Percentiles rank a stretch among this genome's conserved stretches.
Evolutionary conservation across 2,329 filamentous ascomycete genomes (phyloP).

Genomic region (Talaromyces marneffei): DNA sequence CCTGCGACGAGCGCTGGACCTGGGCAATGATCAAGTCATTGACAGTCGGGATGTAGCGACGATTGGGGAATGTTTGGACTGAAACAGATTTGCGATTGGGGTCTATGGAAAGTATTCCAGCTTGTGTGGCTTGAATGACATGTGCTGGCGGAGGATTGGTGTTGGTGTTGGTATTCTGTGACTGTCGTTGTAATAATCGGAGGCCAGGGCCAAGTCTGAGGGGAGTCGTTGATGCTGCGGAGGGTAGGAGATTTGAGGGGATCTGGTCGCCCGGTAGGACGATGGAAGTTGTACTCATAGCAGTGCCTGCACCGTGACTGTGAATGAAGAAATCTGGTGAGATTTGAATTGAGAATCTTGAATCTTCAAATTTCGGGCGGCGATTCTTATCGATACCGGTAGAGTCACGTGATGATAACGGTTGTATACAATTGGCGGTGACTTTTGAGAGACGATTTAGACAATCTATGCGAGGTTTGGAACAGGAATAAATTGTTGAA

Average conservation of each 20-base stretch:
- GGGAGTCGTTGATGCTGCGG: conserved; percentile 55
- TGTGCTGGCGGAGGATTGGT: conserved; percentile 50
- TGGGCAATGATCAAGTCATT: conserved; percentile 87
- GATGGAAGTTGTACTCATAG: conserved; percentile 57
- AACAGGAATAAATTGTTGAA: background rate
- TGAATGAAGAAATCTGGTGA: background rate
- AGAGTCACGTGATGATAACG: conserved; percentile 12
- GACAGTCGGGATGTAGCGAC: conserved; percentile 69
- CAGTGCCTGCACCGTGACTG: background rate
- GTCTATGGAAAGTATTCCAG: conserved; percentile 35
- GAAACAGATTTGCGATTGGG: conserved; percentile 35
- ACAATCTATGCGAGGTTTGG: background rate
- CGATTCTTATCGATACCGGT: conserved; percentile 15
- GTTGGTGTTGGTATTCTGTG: conserved; percentile 60
- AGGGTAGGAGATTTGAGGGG: conserved; percentile 60
- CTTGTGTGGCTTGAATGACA: conserved; percentile 29
- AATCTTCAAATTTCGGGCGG: background rate
- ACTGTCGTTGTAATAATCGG: conserved; percentile 67
- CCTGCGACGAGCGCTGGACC: conserved; percentile 66
- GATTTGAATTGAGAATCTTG: background rate
- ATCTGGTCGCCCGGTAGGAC: conserved; percentile 79
- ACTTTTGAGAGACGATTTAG: background rate
- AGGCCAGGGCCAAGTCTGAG: conserved; percentile 80
- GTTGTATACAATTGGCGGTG: background rate
- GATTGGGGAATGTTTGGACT: conserved; percentile 32